These are phyloP conservation scores for Chaetomium tenue DNA, from an alignment of 495 filamentous ascomycete genomes.

Conservation along the genomic window DNA sequence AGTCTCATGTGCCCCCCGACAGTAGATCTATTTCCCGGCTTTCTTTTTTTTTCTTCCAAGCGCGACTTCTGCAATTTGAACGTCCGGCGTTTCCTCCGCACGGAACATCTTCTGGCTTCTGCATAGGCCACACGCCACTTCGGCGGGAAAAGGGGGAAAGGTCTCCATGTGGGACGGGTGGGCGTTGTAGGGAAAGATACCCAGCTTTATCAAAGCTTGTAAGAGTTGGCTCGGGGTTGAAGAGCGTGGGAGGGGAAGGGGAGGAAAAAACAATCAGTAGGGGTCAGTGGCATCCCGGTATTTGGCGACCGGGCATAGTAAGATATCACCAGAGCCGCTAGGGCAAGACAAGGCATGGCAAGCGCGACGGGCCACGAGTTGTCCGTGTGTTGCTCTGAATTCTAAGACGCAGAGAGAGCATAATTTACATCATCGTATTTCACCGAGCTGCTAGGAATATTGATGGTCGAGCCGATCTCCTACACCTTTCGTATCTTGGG, in stretches of 20 bases:
- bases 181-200: slow-evolving; percentile 26
- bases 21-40: slow-evolving; percentile 24
- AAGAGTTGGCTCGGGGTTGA: slow-evolving; percentile 10
- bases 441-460: background rate
- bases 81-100: slow-evolving; percentile 22
- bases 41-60: slow-evolving; percentile 11
- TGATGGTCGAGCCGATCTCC: background rate
- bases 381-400: background rate
- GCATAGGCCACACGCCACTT: background rate
- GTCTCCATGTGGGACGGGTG: slow-evolving; percentile 8
- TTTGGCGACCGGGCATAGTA: background rate
- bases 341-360: background rate
- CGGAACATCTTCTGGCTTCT: background rate
- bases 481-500: background rate
- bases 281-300: background rate
- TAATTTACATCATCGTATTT: background rate
- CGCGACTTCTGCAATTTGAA: slow-evolving; percentile 15
- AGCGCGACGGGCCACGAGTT: background rate
- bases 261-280: background rate
- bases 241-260: background rate
- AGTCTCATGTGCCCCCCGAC: slow-evolving; percentile 15
- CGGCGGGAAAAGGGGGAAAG: background rate
- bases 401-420: background rate
- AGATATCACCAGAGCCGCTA: background rate
- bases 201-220: slow-evolving; percentile 22